Evolutionary conservation across 805 yeast genomes (phyloP), one percentile per base, ranked within the genome.

Genomic region (Candida methanosorbosa): DNA sequence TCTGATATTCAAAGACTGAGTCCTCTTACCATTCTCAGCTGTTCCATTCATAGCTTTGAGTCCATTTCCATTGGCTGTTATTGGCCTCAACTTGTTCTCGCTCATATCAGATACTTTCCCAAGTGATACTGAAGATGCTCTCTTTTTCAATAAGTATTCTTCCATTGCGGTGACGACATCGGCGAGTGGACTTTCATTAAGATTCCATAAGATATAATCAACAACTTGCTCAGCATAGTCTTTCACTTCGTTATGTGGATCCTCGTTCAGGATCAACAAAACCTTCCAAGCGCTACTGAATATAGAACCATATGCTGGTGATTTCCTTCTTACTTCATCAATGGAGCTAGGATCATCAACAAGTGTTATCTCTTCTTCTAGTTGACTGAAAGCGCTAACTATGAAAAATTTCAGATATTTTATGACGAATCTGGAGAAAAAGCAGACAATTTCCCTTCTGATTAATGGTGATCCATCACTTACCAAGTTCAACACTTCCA

Each of bases 381-480:
- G 52, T 44, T 86, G 87, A 32, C 85, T 73, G 54, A 80, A 87
- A 0, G 96, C 95, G 39, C 88, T 80, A 2, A 90, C 92, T 36
- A 87, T 54, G 49, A 90, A 88, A 49, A 84, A 82, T 38, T 76
- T 73, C 18, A 71, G 60, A 55, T 87, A 81, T 28, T 77, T 76
- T 38, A 70, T 58, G 11, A 87, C 81, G 51, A 85, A 77, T 30
- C 78, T 72, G 26, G 92, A 81, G 36, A 87, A 70, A 48, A 83
- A 83, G 18, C 79, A 77, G 6, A 83, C 75, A 9, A 85, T 72
- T 52, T 92, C 97, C 42, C 86, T 77, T 38, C 98, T 63, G 2
- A 92, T 96, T 44, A 90, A 60, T 0, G 95, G 76, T 0, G 95
- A 83, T 0, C 95, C 97, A 58, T 92, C 97, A 30, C 82, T 80